Percentiles rank a stretch among this genome's conserved stretches.
These are phyloP conservation scores for Xylaria castorea DNA, from an alignment of 495 filamentous ascomycete genomes.

Conservation along the genomic window DNA sequence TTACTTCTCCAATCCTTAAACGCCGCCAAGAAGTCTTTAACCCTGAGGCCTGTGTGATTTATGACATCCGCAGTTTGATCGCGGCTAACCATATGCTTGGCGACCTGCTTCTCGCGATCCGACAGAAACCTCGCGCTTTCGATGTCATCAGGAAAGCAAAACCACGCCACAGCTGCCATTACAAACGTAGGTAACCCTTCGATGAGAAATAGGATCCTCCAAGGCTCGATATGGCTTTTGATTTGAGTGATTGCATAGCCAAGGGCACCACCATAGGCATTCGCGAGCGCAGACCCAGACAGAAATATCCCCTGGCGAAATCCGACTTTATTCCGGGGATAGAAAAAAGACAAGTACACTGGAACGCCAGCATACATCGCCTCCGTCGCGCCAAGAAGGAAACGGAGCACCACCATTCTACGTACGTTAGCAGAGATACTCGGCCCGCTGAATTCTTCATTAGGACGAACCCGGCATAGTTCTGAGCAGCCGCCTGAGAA, in stretches of 20 bases:
- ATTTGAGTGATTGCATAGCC: conserved; percentile 76
- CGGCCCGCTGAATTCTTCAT: conserved; percentile 76
- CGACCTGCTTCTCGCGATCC: conserved; percentile 36
- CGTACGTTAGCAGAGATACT: conserved; percentile 55
- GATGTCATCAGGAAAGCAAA: conserved; percentile 62
- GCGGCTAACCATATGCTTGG: conserved; percentile 30
- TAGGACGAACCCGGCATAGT: conserved; percentile 72
- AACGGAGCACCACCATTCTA: conserved; percentile 31
- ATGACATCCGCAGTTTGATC: conserved; percentile 36
- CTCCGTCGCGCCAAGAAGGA: conserved; percentile 32
- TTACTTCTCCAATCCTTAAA: conserved; percentile 38
- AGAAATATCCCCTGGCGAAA: conserved; percentile 84
- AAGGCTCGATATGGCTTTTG: conserved; percentile 69
- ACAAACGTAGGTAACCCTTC: conserved; percentile 72
- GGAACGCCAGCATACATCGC: conserved; percentile 43
- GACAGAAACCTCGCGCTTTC: conserved; percentile 40
- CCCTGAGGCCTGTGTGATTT: conserved; percentile 33
- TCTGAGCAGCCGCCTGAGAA: conserved; percentile 73
- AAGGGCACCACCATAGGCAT: conserved; percentile 75
- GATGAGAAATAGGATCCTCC: conserved; percentile 74
- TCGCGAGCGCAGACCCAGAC: conserved; percentile 71
- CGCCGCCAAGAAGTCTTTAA: conserved; percentile 30
- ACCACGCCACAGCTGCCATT: conserved; percentile 68
- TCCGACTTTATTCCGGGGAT: conserved; percentile 77
- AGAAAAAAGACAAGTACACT: conserved; percentile 69